Percentiles rank a stretch among this genome's conserved stretches.
Conservation (phyloP, 192 early-diverging fungal species). For the Diversispora epigaea region DNA sequence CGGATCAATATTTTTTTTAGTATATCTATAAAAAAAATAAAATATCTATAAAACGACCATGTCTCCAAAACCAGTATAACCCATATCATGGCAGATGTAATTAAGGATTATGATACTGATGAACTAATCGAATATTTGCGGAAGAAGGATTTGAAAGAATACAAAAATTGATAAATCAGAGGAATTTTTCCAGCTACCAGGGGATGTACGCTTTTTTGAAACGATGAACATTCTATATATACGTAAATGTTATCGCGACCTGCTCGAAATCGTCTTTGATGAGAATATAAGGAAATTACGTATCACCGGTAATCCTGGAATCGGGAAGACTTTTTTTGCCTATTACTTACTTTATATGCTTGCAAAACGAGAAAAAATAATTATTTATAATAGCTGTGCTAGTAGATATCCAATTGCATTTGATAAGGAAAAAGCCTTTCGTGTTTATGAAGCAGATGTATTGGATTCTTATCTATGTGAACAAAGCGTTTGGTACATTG, state of each 20-base stretch:
- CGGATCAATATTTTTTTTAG: too few relatives aligned
- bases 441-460: not conserved
- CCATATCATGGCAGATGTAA: too few relatives aligned
- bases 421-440: not conserved
- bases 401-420: not conserved
- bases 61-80: too few relatives aligned
- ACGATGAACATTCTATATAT: not conserved
- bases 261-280: too few relatives aligned
- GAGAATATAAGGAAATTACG: too few relatives aligned
- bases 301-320: too few relatives aligned
- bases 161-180: not conserved
- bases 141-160: too few relatives aligned
- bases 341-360: slow-evolving; percentile 19
- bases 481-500: slow-evolving; percentile 9
- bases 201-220: not conserved
- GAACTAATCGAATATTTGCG: too few relatives aligned
- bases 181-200: not conserved
- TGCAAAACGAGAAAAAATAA: not conserved
- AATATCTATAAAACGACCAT: too few relatives aligned
- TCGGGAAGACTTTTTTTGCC: slow-evolving; percentile 24
- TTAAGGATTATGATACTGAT: too few relatives aligned
- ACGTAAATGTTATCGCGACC: slow-evolving; percentile 21
- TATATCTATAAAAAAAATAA: too few relatives aligned
- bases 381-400: slow-evolving; percentile 11
- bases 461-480: not conserved